phyloP scores from a whole-genome alignment of 768 basidiomycete species.

The Lentinula guzmanii region DNA sequence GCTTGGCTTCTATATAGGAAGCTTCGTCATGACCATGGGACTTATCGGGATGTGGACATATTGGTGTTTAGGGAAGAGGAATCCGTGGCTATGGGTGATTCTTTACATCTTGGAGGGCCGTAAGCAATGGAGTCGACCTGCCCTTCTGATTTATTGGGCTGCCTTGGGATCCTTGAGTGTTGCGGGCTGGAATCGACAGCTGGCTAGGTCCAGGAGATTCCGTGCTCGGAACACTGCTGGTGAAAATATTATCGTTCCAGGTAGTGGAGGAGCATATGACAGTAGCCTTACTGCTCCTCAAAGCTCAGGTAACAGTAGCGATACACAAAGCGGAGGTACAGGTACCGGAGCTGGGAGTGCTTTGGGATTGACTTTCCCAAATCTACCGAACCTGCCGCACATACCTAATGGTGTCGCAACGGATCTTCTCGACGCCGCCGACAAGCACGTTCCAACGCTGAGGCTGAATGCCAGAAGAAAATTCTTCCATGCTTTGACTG shows the following conservation, averaged over 20 bases:
- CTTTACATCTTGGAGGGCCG: conserved; percentile 74
- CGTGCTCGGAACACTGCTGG: conserved; percentile 35
- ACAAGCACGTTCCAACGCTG: conserved; percentile 86
- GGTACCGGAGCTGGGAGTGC: conserved; percentile 8
- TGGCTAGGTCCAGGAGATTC: conserved; percentile 70
- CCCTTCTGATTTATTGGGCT: conserved; percentile 82
- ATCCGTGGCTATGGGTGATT: conserved; percentile 86
- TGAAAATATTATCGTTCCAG: conserved; percentile 26
- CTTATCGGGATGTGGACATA: conserved; percentile 90
- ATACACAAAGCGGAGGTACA: background rate
- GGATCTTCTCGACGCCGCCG: conserved; percentile 75
- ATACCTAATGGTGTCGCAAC: conserved; percentile 40
- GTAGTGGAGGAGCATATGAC: conserved; percentile 6
- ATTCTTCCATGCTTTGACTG: conserved; percentile 94
- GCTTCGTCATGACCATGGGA: conserved; percentile 70
- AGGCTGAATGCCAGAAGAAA: conserved; percentile 90
- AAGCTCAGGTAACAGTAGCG: conserved; percentile 1
- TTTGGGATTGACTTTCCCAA: conserved; percentile 35
- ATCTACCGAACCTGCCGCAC: conserved; percentile 44
- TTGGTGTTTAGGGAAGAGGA: conserved; percentile 73
- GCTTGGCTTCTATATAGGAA: conserved; percentile 74
- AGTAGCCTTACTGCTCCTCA: background rate
- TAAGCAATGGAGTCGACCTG: conserved; percentile 73
- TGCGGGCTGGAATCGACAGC: conserved; percentile 90
- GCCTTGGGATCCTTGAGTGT: conserved; percentile 76